phyloP scores from a whole-genome alignment of 495 filamentous ascomycete species.

The Pyrenula aspistea region DNA sequence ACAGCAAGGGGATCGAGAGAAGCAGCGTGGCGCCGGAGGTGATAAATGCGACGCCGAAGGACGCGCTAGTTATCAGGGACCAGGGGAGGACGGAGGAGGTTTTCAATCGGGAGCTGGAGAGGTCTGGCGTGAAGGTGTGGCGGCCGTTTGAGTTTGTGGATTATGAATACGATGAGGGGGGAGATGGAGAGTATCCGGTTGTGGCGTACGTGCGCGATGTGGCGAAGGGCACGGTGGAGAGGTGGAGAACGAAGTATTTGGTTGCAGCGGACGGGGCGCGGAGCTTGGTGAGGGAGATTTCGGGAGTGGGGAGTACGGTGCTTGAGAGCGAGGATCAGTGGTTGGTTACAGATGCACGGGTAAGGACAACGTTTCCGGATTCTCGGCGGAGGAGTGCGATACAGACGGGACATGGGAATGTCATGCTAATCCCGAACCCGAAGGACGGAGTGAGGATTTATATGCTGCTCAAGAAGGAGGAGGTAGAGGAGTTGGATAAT shows the following conservation, averaged over 20 bases:
- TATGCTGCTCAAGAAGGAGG: background rate
- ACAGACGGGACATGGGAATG: background rate
- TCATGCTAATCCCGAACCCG: background rate
- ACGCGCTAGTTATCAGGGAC: background rate
- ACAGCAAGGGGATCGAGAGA: background rate
- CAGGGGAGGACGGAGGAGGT: background rate
- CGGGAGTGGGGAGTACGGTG: background rate
- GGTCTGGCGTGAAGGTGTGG: background rate
- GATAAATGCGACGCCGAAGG: background rate
- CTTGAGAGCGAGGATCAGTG: background rate
- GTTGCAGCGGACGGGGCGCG: background rate
- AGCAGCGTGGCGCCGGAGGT: background rate
- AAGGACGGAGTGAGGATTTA: background rate
- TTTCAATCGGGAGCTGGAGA: background rate
- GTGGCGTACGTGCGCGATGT: background rate
- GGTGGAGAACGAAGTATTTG: background rate
- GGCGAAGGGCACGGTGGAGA: background rate
- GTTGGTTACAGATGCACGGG: background rate
- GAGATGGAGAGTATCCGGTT: background rate
- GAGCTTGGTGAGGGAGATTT: background rate
- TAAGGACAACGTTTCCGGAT: background rate
- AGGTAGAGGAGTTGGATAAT: background rate
- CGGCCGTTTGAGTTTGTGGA: background rate
- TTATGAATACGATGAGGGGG: background rate
- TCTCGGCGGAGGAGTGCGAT: background rate